These are phyloP conservation scores for Ceriops tagal DNA, from an alignment of 345 rosid species.

Conservation along the genomic window DNA sequence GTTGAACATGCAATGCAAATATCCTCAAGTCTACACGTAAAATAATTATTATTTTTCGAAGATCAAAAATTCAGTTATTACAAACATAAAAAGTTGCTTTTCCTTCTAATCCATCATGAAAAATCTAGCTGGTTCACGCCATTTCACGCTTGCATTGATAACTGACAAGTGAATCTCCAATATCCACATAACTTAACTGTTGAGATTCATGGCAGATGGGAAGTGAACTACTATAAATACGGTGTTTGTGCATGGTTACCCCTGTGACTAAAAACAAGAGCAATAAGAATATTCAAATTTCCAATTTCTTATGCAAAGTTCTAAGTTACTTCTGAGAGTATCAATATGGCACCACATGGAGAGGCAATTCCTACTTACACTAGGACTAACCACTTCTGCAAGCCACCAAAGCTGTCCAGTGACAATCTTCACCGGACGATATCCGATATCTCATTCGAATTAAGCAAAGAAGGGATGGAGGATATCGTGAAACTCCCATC, in stretches of 20 bases:
- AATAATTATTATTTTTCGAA: not conserved
- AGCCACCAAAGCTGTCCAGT: constrained; percentile 53
- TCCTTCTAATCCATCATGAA: not conserved
- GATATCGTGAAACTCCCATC: constrained; percentile 22
- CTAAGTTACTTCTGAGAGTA: no score
- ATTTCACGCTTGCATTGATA: constrained; percentile 20
- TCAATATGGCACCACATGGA: no score
- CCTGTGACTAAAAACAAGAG: not conserved
- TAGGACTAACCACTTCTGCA: constrained; percentile 19
- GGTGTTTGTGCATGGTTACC: not conserved
- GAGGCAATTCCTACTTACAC: no score
- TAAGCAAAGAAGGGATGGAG: constrained; percentile 37
- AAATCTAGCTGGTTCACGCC: constrained; percentile 32
- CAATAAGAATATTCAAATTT: no score
- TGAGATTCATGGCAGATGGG: constrained; percentile 3
- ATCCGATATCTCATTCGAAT: constrained; percentile 57
- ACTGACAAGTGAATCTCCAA: constrained; percentile 36
- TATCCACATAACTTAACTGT: constrained; percentile 32
- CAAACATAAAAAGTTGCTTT: constrained; percentile 18
- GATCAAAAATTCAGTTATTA: not conserved
- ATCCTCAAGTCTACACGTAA: not conserved
- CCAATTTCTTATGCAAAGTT: no score
- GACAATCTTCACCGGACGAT: constrained; percentile 52
- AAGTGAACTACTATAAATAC: constrained; percentile 27
- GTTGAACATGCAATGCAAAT: constrained; percentile 9